Evolutionary conservation across 257 asterid species (phyloP), one percentile per base, ranked within the genome.

Genomic region (Salvia splendens): DNA sequence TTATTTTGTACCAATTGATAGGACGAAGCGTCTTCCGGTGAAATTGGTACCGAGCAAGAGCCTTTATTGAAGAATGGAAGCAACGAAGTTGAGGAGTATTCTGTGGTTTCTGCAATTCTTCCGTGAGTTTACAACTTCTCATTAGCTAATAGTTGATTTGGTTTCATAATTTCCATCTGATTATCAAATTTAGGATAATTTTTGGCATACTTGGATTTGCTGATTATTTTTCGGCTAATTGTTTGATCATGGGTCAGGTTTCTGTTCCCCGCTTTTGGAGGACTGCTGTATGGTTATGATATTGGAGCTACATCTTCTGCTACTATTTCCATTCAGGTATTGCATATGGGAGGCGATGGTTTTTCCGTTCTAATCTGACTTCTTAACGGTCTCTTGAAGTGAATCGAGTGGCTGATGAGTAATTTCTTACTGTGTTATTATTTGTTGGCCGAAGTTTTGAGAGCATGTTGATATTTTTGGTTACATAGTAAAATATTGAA

Each of bases 291-390:
- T 80, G 99, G 99, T 67, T 91, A 94, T 84, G 99, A 94, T 76
- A 91, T 94, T 80, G 99, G 99, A 67, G 97, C 97, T 72, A 94
- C 99, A 32, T 88, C 97, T 42, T 87, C 84, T 72, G 99, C 97
- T 65, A 85, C 95, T 32, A 81, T 94, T 72, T 87, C 93, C 79
- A 79, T 94, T 32, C 82, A 88, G 99, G 99, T 94, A 75, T 12
- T 46, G 63, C 49, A 65, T 54, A 30, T 20, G n/a, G 41, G n/a
- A 61, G 52, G 15, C 7, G 55, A 10, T 35, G 17, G 59, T 38
- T 58, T 9, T 35, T 35, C 38, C 12, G 32, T 30, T 30, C 58
- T 41, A 12, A n/a, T 8, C 17, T 64, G 35, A 24, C 36, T 35
- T 52, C 6, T 28, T 70, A 8, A 15, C 32, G 12, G 15, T 12